These are phyloP conservation scores for Didymella glomerata DNA, from an alignment of 2,329 filamentous ascomycete genomes.

Conservation along the genomic window DNA sequence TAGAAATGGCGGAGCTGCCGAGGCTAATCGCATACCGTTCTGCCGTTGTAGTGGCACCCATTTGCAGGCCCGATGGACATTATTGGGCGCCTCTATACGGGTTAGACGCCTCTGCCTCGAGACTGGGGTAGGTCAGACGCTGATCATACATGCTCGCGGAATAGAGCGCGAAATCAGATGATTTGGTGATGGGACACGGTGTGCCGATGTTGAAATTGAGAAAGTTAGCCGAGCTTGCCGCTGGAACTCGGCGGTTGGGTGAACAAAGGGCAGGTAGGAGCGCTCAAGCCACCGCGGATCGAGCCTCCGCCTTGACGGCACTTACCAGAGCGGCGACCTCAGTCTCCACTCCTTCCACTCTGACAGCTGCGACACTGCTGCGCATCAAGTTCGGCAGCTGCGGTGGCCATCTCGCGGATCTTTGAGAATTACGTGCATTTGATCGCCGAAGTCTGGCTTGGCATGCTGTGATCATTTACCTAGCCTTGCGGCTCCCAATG, in stretches of 20 bases:
- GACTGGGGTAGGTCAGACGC: background rate
- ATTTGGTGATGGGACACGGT: background rate
- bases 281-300: slow-evolving; percentile 9
- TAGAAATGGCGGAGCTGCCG: background rate
- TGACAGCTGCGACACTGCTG: background rate
- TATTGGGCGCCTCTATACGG: background rate
- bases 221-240: slow-evolving; percentile 12
- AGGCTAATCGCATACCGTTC: background rate
- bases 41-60: background rate
- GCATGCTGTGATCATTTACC: background rate
- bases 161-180: slow-evolving; percentile 8
- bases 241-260: background rate
- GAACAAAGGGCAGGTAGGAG: background rate
- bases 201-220: background rate
- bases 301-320: slow-evolving; percentile 1
- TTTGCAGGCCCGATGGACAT: background rate
- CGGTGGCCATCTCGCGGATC: background rate
- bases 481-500: background rate
- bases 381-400: background rate
- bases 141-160: slow-evolving; percentile 3
- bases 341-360: background rate
- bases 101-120: background rate
- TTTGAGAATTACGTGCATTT: background rate
- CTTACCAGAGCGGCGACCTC: slow-evolving; percentile 2
- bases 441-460: background rate